These are phyloP conservation scores for Penicillium crystallinum DNA, from an alignment of 495 filamentous ascomycete genomes.

Conservation along the genomic window DNA sequence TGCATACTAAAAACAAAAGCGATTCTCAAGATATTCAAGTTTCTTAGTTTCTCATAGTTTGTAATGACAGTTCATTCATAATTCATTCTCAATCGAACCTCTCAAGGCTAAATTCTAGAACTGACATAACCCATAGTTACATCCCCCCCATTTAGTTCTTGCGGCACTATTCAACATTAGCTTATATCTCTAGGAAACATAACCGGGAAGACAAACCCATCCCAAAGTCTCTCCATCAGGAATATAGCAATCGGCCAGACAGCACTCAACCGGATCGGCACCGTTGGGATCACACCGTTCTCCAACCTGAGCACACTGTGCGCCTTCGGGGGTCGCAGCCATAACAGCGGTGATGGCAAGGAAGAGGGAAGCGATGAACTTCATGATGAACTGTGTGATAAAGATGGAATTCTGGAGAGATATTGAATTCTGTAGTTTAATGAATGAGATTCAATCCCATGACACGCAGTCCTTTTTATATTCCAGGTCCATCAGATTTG, in stretches of 20 bases:
- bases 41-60: neutral
- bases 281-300: neutral
- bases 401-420: too few relatives aligned
- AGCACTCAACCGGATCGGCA: neutral
- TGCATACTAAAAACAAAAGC: neutral
- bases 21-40: neutral
- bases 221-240: neutral
- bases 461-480: too few relatives aligned
- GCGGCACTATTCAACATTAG: neutral
- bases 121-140: neutral
- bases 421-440: too few relatives aligned
- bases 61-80: neutral
- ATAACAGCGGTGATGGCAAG: neutral
- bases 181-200: neutral
- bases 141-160: neutral
- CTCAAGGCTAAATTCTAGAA: too few relatives aligned
- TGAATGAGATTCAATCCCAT: too few relatives aligned
- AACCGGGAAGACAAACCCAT: neutral
- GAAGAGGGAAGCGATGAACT: neutral
- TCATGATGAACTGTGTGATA: neutral
- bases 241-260: neutral
- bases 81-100: too few relatives aligned
- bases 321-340: neutral
- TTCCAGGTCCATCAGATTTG: too few relatives aligned
- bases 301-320: neutral